Evolutionary conservation across 768 basidiomycete genomes (phyloP), one percentile per base, ranked within the genome.

Genomic region (Lactarius quietus): DNA sequence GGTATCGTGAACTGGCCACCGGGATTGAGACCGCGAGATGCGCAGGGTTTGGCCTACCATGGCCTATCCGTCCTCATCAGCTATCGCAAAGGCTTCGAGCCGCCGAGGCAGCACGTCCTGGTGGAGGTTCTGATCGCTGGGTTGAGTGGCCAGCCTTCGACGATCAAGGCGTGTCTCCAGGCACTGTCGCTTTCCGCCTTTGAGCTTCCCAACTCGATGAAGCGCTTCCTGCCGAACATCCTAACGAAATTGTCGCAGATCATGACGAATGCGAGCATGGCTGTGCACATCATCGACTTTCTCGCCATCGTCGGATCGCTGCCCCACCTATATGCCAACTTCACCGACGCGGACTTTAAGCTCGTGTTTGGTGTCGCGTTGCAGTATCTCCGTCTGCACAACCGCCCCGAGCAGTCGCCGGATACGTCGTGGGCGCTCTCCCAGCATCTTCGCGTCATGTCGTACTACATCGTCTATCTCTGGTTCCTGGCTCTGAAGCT

Each of bases 271-370:
- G 86, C 93, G 3, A 87, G 87, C 65, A 90, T 98, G 84, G 90
- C 94, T n/a, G 90, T 95, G n/a, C 95, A 98, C 73, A 95, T 98
- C 73, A 86, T 98, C 64, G 92, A 92, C 67, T 92, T 98, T 74
- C 83, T 98, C 28, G 83, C 86, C 51, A 88, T 97, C 66, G 83
- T 97, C 53, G 94, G 92, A 3, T 92, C 93, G 1, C 82, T 90
- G 17, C 88, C 85, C 1, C 76, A 83, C 7, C 78, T 98, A 7
- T 91, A 94, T 74, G 86, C 87, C 62, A 98, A 97, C 75, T 91
- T 99, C 70, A 94, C 91, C 3, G 92, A 95, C 68, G 83, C 79
- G 55, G 91, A 98, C 71, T 98, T 88, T 78, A 92, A 91, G 74
- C 89, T 90, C 81, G 91, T 98, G 0, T 98, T 99, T 71, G 93